phyloP scores from a whole-genome alignment of 352 stramenopile genomes.

The Phytopythium chamaehyphon region DNA sequence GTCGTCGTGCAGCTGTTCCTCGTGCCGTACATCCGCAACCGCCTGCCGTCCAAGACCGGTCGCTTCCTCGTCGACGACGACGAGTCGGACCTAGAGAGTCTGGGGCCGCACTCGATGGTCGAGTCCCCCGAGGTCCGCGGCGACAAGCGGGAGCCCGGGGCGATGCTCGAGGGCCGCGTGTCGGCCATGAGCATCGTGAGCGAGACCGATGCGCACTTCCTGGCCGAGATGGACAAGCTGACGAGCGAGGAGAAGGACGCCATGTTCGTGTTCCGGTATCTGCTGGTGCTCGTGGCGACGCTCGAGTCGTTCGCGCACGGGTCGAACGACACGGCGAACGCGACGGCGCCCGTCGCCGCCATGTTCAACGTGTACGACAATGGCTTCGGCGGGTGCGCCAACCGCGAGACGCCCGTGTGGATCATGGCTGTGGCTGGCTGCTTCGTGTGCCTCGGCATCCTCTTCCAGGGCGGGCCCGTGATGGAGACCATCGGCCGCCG shows the following conservation, averaged over 20 bases:
- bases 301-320: conserved; percentile 77
- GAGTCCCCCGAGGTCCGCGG: conserved; percentile 7
- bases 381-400: conserved; percentile 17
- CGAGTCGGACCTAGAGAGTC: conserved; percentile 4
- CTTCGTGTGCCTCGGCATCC: conserved; percentile 46
- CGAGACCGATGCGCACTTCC: conserved; percentile 9
- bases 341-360: conserved; percentile 57
- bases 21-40: conserved; percentile 15
- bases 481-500: conserved; percentile 52
- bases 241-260: conserved; percentile 31
- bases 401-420: conserved; percentile 38
- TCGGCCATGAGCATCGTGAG: conserved; percentile 5
- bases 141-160: neutral
- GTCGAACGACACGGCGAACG: conserved; percentile 79
- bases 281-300: conserved; percentile 69
- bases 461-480: conserved; percentile 58
- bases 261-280: conserved; percentile 44
- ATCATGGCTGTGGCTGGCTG: conserved; percentile 54
- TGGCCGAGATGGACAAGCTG: conserved; percentile 22
- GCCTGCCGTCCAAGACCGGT: conserved; percentile 18
- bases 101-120: conserved; percentile 1
- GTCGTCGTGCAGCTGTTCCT: conserved; percentile 15
- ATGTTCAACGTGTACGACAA: conserved; percentile 60
- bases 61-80: conserved; percentile 11
- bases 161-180: neutral